Evolutionary conservation across 192 early-diverging fungal species (phyloP).

Genomic region (Paraglomus brasilianum): DNA sequence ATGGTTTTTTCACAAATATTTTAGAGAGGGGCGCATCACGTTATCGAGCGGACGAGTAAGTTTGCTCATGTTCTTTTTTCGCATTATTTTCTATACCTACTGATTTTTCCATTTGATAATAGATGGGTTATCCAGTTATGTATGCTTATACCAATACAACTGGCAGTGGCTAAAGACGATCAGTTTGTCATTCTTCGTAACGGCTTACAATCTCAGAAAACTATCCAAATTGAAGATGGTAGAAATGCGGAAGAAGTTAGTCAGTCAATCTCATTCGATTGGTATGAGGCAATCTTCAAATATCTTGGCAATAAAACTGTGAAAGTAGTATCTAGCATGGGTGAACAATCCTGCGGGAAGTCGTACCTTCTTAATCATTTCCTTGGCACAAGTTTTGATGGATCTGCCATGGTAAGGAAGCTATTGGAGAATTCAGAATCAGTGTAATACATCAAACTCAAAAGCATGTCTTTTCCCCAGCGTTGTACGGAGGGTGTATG

Average conservation of each 20-base stretch:
- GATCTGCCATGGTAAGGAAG: conserved; percentile 30
- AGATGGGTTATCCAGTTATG: conserved; percentile 26
- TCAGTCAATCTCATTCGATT: conserved; percentile 25
- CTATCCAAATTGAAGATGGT: conserved; percentile 16
- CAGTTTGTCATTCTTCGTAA: conserved; percentile 22
- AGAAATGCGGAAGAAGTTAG: background rate
- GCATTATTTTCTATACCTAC: background rate
- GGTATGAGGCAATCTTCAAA: conserved; percentile 30
- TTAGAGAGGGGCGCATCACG: background rate
- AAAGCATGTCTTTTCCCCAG: background rate
- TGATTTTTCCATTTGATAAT: background rate
- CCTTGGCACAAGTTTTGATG: conserved; percentile 28
- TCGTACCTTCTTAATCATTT: conserved; percentile 32
- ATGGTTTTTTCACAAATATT: background rate
- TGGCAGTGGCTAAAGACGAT: conserved; percentile 30
- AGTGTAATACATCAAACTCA: background rate
- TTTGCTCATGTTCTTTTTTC: background rate
- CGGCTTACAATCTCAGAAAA: conserved; percentile 14
- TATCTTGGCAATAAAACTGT: conserved; percentile 23
- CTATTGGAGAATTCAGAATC: background rate
- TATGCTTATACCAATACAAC: conserved; percentile 19
- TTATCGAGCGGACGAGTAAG: conserved; percentile 19
- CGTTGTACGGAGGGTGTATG: conserved; percentile 34
- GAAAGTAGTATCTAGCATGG: conserved; percentile 32
- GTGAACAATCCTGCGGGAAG: conserved; percentile 32